These are phyloP conservation scores for Angomonas desouzai DNA, from an alignment of 208 protist species.

Conservation along the genomic window DNA sequence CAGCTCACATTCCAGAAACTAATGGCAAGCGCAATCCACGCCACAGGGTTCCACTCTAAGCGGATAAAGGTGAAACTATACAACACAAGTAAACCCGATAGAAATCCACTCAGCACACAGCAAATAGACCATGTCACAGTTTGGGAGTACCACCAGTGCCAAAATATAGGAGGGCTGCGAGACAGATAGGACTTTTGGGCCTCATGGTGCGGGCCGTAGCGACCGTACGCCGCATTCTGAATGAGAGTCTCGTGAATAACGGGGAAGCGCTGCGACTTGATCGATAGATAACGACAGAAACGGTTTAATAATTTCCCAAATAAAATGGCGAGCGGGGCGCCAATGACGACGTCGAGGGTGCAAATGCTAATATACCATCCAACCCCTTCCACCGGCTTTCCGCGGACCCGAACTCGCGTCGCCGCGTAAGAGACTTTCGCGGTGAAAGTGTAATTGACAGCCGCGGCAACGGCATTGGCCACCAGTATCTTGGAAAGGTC, in stretches of 20 bases:
- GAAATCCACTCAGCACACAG: conserved; percentile 27
- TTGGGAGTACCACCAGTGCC: conserved; percentile 40
- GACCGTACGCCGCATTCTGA: conserved; percentile 31
- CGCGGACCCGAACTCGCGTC: conserved; percentile 19
- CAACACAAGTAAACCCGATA: conserved; percentile 28
- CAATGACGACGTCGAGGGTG: conserved; percentile 30
- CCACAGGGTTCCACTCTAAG: conserved; percentile 27
- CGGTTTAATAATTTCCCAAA: conserved; percentile 27
- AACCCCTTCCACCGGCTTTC: conserved; percentile 38
- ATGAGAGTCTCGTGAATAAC: conserved; percentile 20
- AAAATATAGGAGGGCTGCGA: conserved; percentile 18
- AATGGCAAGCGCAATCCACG: conserved; percentile 36
- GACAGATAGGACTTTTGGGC: conserved; percentile 18
- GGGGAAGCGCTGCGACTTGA: background rate
- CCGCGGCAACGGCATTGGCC: conserved; percentile 19
- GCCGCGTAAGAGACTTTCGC: conserved; percentile 28
- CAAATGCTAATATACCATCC: conserved; percentile 46
- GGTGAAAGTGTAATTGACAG: conserved; percentile 36
- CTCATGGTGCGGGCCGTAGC: conserved; percentile 33
- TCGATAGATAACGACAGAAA: conserved; percentile 10
- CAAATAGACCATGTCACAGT: conserved; percentile 35
- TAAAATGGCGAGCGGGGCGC: conserved; percentile 26
- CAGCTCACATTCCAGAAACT: conserved; percentile 39
- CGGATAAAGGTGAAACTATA: conserved; percentile 22
- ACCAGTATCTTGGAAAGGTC: conserved; percentile 40